Percentiles rank a stretch among this genome's conserved stretches.
Evolutionary conservation across 2,329 filamentous ascomycete genomes (phyloP).

Genomic region (Ceratocystis huliohia): DNA sequence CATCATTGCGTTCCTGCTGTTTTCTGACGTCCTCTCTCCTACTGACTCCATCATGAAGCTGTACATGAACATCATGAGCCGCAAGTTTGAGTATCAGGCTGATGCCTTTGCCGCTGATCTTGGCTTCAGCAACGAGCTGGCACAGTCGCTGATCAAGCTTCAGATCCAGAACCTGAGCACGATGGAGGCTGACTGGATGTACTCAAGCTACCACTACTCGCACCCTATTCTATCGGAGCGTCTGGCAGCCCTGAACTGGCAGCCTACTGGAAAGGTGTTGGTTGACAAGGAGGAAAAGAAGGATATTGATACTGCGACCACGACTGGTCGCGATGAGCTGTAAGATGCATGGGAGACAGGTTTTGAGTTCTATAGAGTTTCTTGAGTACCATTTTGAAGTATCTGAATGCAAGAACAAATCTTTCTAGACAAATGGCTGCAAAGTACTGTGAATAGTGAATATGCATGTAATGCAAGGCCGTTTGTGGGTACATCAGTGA

Average conservation of each 20-base stretch:
- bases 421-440: background rate
- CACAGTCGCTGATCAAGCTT: constrained; percentile 82
- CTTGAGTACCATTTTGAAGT: background rate
- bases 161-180: constrained; percentile 96
- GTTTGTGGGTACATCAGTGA: background rate
- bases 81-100: constrained; percentile 92
- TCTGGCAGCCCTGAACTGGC: constrained; percentile 81
- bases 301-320: constrained; percentile 43
- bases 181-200: constrained; percentile 98
- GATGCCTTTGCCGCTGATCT: constrained; percentile 78
- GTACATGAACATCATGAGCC: constrained; percentile 87
- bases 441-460: background rate
- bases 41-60: constrained; percentile 94
- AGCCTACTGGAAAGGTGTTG: constrained; percentile 42
- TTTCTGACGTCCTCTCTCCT: constrained; percentile 89
- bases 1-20: constrained; percentile 93
- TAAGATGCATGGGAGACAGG: constrained; percentile 30
- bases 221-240: constrained; percentile 93
- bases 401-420: background rate
- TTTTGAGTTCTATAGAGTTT: background rate
- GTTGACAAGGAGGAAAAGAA: constrained; percentile 26
- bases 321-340: constrained; percentile 61
- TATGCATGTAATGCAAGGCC: background rate
- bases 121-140: constrained; percentile 73
- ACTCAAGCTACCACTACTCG: constrained; percentile 96